Base-by-base conservation (phyloP, 352 stramenopile species). In the Plasmopara muralis region DNA sequence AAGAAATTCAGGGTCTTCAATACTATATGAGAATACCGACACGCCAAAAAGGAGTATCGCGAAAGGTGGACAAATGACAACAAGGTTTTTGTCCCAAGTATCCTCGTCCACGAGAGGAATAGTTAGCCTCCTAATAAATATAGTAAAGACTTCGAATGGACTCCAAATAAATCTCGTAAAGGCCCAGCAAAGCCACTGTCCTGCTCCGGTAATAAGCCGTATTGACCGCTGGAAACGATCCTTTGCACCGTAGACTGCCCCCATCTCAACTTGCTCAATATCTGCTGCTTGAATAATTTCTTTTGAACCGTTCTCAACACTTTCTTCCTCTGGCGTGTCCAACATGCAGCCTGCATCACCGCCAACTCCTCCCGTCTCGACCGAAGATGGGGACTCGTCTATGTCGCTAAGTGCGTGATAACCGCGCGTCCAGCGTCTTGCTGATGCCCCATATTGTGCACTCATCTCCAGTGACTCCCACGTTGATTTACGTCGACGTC, bases 21-120 rank as follows among this genome's bases (percentile, higher is more conserved):
- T 43, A 42, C 70, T 70, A 25, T 85, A 53, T 5, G 65, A 57
- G 48, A 89, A 72, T 0, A 85, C 63, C 3, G 79, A 75, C 2
- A 74, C 18, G 4, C 77, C 82, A 12, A 86, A 62, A 28, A 87
- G 25, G 18, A 87, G 29, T 25, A 89, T 70, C 5, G 81, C 74
- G 31, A 74, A 84, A 4, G 74, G 72, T 31, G 79, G 79, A 43
- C 78, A 87, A 5, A 83, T 64, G 15, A 87, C 68, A 1, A 75
- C 66, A 43, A 89, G 74, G 35, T 72, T 75, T 45, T 89, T 89
- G 53, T 92, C 63, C 82, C 82, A 92, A 0, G 79, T 87, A 20
- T 92, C 82, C 37, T 89, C 75, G 29, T 89, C 75, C 18, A 92
- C 72, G 10, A 92, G 57, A 4, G 82, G 82, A 35, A 92, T 92